phyloP scores from a whole-genome alignment of 169 alveolate species.

The Cryptosporidium viatorum region DNA sequence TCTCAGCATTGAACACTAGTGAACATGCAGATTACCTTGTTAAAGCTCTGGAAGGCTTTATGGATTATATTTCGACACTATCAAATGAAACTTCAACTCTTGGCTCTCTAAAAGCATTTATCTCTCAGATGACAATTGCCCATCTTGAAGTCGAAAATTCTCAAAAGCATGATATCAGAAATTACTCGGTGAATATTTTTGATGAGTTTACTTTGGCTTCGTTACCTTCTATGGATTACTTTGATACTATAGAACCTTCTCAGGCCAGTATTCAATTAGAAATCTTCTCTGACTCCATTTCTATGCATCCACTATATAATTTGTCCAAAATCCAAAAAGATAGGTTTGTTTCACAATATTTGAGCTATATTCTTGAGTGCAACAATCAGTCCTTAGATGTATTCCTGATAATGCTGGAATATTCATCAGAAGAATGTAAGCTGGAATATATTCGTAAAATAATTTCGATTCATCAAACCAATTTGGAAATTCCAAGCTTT shows the following conservation, averaged over 20 bases:
- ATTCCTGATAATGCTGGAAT: constrained; percentile 38
- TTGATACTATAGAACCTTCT: constrained; percentile 21
- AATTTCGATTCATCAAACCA: neutral
- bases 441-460: constrained; percentile 15
- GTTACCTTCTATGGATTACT: neutral
- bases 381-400: constrained; percentile 25
- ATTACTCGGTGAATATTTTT: constrained; percentile 6
- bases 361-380: constrained; percentile 28
- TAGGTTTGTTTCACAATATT: constrained; percentile 54
- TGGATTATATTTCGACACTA: constrained; percentile 12
- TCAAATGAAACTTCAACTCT: neutral
- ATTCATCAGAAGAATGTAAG: constrained; percentile 41
- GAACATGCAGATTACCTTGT: constrained; percentile 20
- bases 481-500: constrained; percentile 6
- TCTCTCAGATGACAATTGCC: constrained; percentile 43
- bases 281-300: neutral
- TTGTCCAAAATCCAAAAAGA: neutral
- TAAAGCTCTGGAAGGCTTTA: constrained; percentile 4
- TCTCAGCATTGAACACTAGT: constrained; percentile 8
- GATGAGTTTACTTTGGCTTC: constrained; percentile 31
- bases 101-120: constrained; percentile 51
- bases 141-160: constrained; percentile 39
- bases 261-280: constrained; percentile 14
- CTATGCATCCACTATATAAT: neutral
- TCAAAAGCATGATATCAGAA: neutral